These are phyloP conservation scores for Botrytis deweyae DNA, from an alignment of 2,329 filamentous ascomycete species.

Conservation along the genomic window DNA sequence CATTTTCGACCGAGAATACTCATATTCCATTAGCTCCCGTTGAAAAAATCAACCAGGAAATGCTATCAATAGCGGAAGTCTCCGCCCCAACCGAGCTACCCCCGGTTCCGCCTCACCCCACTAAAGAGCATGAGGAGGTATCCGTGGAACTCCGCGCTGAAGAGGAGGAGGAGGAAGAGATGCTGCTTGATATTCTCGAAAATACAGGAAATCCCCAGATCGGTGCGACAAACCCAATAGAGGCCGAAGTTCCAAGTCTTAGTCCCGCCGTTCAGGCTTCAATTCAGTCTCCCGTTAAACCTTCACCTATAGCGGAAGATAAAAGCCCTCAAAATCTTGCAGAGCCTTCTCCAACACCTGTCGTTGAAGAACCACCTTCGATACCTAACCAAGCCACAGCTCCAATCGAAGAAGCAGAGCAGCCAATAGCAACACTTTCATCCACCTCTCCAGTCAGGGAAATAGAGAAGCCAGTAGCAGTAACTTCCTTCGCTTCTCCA, in stretches of 20 bases:
- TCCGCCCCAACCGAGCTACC: constrained; percentile 26
- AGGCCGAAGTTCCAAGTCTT: neutral
- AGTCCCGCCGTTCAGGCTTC: neutral
- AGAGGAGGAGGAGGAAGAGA: constrained; percentile 35
- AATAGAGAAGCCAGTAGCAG: neutral
- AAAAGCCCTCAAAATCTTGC: neutral
- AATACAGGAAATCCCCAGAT: constrained; percentile 27
- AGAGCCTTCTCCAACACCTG: neutral
- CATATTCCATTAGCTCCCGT: constrained; percentile 8
- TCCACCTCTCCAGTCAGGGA: neutral
- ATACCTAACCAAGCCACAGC: neutral
- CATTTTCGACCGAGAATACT: neutral
- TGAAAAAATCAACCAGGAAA: constrained; percentile 25
- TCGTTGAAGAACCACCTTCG: neutral
- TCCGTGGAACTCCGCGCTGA: constrained; percentile 25
- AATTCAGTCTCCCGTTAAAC: neutral
- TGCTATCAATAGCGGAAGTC: constrained; percentile 27
- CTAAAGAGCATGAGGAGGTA: constrained; percentile 22
- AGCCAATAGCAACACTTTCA: neutral
- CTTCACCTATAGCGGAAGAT: neutral
- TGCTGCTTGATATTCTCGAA: constrained; percentile 34
- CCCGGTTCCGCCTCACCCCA: constrained; percentile 29
- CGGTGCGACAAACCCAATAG: neutral
- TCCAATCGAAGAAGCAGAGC: neutral
- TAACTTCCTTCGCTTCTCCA: neutral